Base-by-base conservation (phyloP, 176 grass and related monocot species). In the Ananas comosus region DNA sequence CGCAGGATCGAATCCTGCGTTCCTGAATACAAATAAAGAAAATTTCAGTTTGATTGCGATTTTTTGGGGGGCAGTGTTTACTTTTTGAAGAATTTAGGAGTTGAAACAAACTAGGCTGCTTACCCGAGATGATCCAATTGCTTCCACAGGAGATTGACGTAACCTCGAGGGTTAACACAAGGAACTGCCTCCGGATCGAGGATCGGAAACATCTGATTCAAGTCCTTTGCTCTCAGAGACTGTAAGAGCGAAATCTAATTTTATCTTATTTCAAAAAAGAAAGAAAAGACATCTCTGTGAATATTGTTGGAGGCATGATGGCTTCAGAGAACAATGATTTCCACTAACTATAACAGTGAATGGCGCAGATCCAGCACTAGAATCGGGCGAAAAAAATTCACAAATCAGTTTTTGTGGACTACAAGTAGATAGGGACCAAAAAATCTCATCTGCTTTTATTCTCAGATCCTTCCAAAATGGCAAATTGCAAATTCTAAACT, bases 141-240 rank as follows among this genome's bases (percentile, higher is more conserved):
- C 84, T 93, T 99, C 94, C 94, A 99, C 53, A 99, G 74, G n/a
- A 93, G 89, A 82, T 86, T 99, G 70, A 86, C 82, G 66, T 76
- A 99, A 27, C 94, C 94, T 33, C 84, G 82, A 13, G 87, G 87
- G 54, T 99, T 99, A 50, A 82, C 63, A 18, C 84, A 80, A 67
- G 89, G 82, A 68, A 48, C 23, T 11, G 94, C 94, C 16, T 84
- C 94, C 50, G 84, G 69, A 75, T 93, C 89, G 10, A 66, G 11
- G 68, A 99, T 82, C 5, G 84, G 89, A 77, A 99, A 93, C 84
- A 82, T 91, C 61, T 93, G 81, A 78, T 86, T 99, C 56, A 88
- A 74, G 12, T 91, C 89, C 79, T 93, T 93, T 19, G 72, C 81
- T 61, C 85, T 75, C 72, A 88, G 72, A 64, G 87, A 89, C 89